Evolutionary conservation across 1,284 basidiomycete genomes (phyloP), one percentile per base, ranked within the genome.

Genomic region (Abortiporus biennis): DNA sequence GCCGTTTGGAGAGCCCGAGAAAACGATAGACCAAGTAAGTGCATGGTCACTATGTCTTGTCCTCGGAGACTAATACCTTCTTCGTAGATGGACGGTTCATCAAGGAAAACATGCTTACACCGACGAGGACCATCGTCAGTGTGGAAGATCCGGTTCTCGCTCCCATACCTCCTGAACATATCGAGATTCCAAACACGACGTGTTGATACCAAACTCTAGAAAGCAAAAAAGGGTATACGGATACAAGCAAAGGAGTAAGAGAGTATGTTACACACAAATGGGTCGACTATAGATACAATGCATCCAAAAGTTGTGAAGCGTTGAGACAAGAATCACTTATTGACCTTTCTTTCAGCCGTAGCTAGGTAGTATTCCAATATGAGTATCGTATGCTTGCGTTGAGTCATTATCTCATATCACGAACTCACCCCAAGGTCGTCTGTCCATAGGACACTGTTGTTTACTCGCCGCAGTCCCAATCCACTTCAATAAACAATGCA

Each of bases 401-500:
- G n/a, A 29, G n/a, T 9, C 27, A 41, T 38, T 4, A 38, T 34
- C 31, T 16, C 22, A 15, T 8, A 23, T 38, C n/a, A 4, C 15
- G 19, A 4, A 74, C 87, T 53, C 54, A 95, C 92, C 85, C 93
- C 93, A 97, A 3, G 82, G 72, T 55, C 90, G 71, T 33, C 93
- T 72, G 57, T 96, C 93, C 85, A 97, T 92, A 9, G 93, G 93
- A 68, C 93, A 96, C 55, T 92, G 89, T 53, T 86, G 81, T 59
- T 94, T 94, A 25, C 86, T 90, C 12, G 85, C 78, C 2, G 83
- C 72, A 0, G 91, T 92, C 2, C 81, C 81, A 47, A 96, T 80
- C 93, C 93, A 97, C 61, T 95, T 95, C 51, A 94, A 72, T 11
- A 97, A 67, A 65, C 93, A 96, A 63, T 94, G 91, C 89, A 93